Conservation (phyloP, 2,329 filamentous ascomycete species). For the Fusarium sp. region DNA sequence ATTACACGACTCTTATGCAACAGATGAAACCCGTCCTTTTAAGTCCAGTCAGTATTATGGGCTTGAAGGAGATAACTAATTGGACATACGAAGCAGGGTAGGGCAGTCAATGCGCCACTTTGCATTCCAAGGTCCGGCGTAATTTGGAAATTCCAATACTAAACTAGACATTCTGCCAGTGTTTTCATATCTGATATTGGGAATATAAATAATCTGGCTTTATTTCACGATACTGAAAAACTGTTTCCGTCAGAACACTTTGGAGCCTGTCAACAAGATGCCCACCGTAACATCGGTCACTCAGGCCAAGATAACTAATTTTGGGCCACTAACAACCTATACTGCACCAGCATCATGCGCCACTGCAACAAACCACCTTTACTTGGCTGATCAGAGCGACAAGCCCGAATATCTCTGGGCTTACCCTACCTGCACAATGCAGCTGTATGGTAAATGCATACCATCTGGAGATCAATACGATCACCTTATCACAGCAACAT, state of each 20-base stretch:
- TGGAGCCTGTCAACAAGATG: not conserved
- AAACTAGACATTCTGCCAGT: fast-evolving
- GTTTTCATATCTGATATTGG: fast-evolving
- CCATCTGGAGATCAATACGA: not conserved
- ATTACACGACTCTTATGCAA: not conserved
- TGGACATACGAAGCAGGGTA: not conserved
- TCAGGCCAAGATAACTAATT: not conserved
- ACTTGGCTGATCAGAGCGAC: not conserved
- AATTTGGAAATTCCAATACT: not conserved
- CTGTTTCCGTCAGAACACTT: fast-evolving
- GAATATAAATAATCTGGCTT: not conserved
- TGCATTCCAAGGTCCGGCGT: not conserved
- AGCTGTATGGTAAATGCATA: not conserved
- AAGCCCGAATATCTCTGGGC: not conserved
- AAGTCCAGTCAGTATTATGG: not conserved
- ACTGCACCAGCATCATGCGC: not conserved
- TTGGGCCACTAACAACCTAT: not conserved
- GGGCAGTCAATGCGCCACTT: too few species aligned
- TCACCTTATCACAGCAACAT: not conserved
- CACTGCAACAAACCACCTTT: not conserved
- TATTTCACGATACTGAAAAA: not conserved
- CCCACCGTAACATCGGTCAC: not conserved
- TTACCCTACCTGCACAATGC: not conserved
- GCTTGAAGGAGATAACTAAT: not conserved
- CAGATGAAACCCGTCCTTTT: not conserved